Conservation (phyloP, 139 green algal genomes). For the Asterochloris erici region DNA sequence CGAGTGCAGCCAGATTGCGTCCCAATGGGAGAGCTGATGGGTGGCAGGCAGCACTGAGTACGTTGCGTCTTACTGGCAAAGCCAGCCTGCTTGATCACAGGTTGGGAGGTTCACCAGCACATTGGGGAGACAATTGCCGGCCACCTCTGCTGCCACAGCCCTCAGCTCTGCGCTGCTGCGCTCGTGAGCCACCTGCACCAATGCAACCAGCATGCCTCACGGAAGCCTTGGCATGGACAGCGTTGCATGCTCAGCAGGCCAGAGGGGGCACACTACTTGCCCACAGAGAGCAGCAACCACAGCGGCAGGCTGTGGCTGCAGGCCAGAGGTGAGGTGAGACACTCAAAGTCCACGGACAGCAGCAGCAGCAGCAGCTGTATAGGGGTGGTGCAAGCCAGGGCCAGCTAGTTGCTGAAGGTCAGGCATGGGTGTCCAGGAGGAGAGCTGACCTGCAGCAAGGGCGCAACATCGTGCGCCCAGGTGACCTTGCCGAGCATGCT, state of each 20-base stretch:
- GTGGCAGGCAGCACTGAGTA: background rate
- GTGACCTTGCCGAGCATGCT: conserved; percentile 33
- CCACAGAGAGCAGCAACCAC: too few relatives aligned
- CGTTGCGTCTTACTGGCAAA: background rate
- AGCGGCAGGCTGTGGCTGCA: background rate
- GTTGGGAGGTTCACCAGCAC: conserved; percentile 9
- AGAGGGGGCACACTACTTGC: too few relatives aligned
- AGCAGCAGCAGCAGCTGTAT: background rate
- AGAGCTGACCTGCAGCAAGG: conserved; percentile 27
- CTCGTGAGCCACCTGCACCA: conserved; percentile 28
- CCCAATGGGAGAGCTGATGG: background rate
- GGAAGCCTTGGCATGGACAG: background rate
- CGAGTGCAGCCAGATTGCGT: background rate
- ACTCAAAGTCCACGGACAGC: background rate
- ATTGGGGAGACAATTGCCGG: conserved; percentile 19
- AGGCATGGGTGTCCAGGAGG: background rate
- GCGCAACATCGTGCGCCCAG: conserved; percentile 19
- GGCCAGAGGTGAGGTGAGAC: background rate
- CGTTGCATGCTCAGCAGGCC: background rate
- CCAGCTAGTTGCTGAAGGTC: background rate
- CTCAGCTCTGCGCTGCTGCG: conserved; percentile 26
- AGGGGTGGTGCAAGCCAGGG: background rate
- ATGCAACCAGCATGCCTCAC: too few relatives aligned
- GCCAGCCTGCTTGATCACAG: background rate
- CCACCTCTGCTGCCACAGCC: conserved; percentile 16